Evolutionary conservation across 148 eudicot genomes (phyloP), one percentile per base, ranked within the genome.

Genomic region (Rheum nobile): DNA sequence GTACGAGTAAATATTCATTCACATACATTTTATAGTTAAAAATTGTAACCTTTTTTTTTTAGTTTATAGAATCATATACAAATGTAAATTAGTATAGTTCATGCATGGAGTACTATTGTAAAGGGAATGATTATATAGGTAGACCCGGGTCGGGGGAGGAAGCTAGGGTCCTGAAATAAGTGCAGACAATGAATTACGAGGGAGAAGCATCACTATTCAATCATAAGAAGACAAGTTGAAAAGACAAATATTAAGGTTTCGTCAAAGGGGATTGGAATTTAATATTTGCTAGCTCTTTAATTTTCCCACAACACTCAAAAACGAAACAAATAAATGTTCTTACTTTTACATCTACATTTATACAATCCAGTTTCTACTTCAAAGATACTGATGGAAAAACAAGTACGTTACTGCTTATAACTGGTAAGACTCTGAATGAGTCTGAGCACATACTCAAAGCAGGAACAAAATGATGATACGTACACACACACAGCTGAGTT

Each of bases 231-330:
- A 65, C 82, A 80, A 76, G 39, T 46, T 46, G 59, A 72, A 72
- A 76, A 76, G 79, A 80, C 82, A 80, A 79, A 80, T 72, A 65
- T 80, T 80, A 76, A 76, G 79, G 76, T 76, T 80, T 71, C 76
- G 76, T 80, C 79, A 75, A 72, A 63, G 76, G 35, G 67, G 67
- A 29, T 61, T 76, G 54, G 28, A 71, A 71, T 71, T 71, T 71
- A 31, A 37, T 71, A n/a, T n/a, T n/a, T n/a, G 73, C 41, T 37
- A 38, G 52, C 50, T 37, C 37, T 61, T 61, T 61, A 17, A 13
- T 28, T 61, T 61, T 28, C 32, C 7, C 67, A 29, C 3, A 61
- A 11, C 1, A 28, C 6, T 2, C 13, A 12, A 46, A 17, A 17
- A 17, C 0, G 2, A 47, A 47, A 3, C 2, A 41, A 41, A 41